Evolutionary conservation across 495 filamentous ascomycete species (phyloP).

Genomic region (Penicillium steckii): DNA sequence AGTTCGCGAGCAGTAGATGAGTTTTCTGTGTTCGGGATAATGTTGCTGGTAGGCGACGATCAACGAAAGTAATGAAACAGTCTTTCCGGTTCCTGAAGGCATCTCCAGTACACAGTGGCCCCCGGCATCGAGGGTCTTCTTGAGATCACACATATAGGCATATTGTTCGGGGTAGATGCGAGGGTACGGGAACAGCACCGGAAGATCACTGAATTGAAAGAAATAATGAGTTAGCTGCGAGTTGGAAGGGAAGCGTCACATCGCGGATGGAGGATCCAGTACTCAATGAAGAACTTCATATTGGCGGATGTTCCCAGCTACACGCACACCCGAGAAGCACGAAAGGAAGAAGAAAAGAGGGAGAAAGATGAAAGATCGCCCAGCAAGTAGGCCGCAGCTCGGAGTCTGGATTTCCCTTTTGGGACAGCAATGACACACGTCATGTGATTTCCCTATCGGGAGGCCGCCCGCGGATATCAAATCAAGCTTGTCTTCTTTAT

Average conservation of each 20-base stretch:
- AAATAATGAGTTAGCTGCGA: not conserved
- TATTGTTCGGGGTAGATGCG: conserved; percentile 98
- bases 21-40: conserved; percentile 85
- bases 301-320: conserved; percentile 38
- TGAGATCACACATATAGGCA: conserved; percentile 99
- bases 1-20: conserved; percentile 98
- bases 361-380: not conserved
- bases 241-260: conserved; percentile 5
- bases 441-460: conserved; percentile 44
- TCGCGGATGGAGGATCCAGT: conserved; percentile 5
- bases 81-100: conserved; percentile 99
- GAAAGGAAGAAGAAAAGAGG: conserved; percentile 9
- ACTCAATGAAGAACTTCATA: conserved; percentile 99
- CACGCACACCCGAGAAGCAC: conserved; percentile 10
- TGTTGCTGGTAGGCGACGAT: conserved; percentile 96
- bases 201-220: conserved; percentile 66
- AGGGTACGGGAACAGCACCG: conserved; percentile 95
- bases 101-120: conserved; percentile 99
- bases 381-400: not conserved
- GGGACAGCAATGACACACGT: conserved; percentile 38
- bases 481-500: conserved; percentile 2
- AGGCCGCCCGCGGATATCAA: conserved; percentile 23
- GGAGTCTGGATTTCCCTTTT: conserved; percentile 31
- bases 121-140: conserved; percentile 88
- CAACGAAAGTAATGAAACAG: conserved; percentile 88